Conservation (phyloP, 805 yeast genomes). For the Kodamaea nitidulidarum region DNA sequence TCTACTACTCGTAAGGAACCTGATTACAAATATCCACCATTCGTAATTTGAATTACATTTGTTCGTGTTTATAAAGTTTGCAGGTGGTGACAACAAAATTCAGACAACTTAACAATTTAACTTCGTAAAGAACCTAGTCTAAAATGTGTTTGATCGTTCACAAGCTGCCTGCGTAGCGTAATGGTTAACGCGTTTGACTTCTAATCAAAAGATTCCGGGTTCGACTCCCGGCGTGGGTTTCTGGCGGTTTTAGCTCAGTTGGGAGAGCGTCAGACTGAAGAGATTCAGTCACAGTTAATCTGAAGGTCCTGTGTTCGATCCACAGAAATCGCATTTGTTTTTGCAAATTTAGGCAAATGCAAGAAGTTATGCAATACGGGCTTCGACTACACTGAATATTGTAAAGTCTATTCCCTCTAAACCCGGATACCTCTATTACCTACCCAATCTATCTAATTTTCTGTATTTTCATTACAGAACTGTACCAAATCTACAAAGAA, state of each 20-base stretch:
- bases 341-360: too few relatives aligned
- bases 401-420: too few relatives aligned
- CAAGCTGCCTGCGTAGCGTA: constrained; percentile 18
- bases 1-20: too few relatives aligned
- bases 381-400: too few relatives aligned
- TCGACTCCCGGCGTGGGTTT: constrained; percentile 24
- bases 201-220: constrained; percentile 24
- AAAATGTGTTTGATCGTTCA: not conserved
- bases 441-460: not conserved
- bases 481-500: constrained; percentile 29
- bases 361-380: too few relatives aligned
- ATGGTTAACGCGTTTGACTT: constrained; percentile 24
- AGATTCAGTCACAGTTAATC: constrained; percentile 32
- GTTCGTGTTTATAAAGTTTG: too few relatives aligned
- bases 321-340: constrained; percentile 58
- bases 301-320: constrained; percentile 90
- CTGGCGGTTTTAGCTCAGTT: constrained; percentile 10
- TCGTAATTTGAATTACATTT: too few relatives aligned
- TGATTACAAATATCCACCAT: too few relatives aligned
- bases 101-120: too few relatives aligned
- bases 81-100: too few relatives aligned
- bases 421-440: too few relatives aligned
- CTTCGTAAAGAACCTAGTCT: not conserved
- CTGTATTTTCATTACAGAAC: constrained; percentile 16
- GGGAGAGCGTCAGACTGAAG: constrained; percentile 38